A percentile compares a stretch with the other conserved stretches of the same genome.
phyloP scores from a whole-genome alignment of 202 grass and related monocot species.

The Zizania palustris region DNA sequence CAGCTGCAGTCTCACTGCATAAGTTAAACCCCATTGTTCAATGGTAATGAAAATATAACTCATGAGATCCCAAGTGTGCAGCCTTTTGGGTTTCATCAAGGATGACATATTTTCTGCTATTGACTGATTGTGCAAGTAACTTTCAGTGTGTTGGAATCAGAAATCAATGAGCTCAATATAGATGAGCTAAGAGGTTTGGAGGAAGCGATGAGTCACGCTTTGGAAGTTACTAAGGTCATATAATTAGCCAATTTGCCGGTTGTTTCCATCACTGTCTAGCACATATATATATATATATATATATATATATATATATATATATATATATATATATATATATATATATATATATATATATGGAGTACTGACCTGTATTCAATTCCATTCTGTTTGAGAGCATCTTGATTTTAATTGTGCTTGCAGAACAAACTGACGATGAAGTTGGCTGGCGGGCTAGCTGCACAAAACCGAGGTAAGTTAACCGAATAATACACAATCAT shows the following conservation, averaged over 20 bases:
- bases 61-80: neutral
- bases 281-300: neutral
- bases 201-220: slow-evolving; percentile 30
- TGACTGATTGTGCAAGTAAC: slow-evolving; percentile 10
- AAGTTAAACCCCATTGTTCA: slow-evolving; percentile 31
- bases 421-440: slow-evolving; percentile 41
- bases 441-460: slow-evolving; percentile 12
- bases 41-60: slow-evolving; percentile 37
- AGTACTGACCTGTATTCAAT: too few species aligned
- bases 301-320: too few species aligned
- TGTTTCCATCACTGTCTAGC: neutral
- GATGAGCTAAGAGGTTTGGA: slow-evolving; percentile 28
- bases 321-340: too few species aligned
- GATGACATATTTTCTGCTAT: neutral
- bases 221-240: slow-evolving; percentile 41
- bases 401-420: neutral
- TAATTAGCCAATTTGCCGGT: neutral
- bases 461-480: slow-evolving; percentile 20
- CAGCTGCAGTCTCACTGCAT: neutral
- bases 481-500: neutral
- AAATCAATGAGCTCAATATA: slow-evolving; percentile 26
- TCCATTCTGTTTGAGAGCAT: slow-evolving; percentile 10
- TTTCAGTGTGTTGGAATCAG: slow-evolving; percentile 42
- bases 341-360: too few species aligned
- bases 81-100: neutral